A percentile compares a stretch with the other conserved stretches of the same genome.
Evolutionary conservation across 805 yeast genomes (phyloP).

Genomic region (Vanderwaltozyma verrucispora): DNA sequence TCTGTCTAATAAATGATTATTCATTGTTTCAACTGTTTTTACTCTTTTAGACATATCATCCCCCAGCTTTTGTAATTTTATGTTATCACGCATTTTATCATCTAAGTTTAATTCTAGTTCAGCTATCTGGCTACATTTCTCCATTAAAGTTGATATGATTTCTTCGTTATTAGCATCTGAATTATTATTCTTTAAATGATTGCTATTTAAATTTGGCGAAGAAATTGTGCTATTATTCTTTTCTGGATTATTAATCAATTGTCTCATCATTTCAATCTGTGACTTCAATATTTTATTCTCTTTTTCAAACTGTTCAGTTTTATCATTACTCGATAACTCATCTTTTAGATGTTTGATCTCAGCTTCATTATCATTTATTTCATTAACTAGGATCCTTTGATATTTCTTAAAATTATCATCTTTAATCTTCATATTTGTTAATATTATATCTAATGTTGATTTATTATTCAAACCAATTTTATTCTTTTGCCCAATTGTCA

Average conservation of each 20-base stretch:
- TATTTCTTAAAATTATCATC: constrained; percentile 14
- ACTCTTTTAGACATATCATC: constrained; percentile 7
- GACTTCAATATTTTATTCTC: constrained; percentile 9
- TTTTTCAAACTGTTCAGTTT: too few relatives aligned
- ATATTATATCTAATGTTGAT: constrained; percentile 37
- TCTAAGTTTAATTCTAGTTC: constrained; percentile 14
- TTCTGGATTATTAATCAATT: constrained; percentile 4
- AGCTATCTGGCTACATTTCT: constrained; percentile 17
- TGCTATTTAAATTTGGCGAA: not conserved
- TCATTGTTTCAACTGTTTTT: constrained; percentile 14
- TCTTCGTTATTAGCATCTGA: constrained; percentile 3
- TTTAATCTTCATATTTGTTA: constrained; percentile 34
- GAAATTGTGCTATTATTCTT: not conserved
- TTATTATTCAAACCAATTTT: constrained; percentile 37
- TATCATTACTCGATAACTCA: not conserved
- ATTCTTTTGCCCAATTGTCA: constrained; percentile 40
- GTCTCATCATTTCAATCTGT: constrained; percentile 8
- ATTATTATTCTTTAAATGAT: not conserved
- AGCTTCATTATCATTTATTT: constrained; percentile 3
- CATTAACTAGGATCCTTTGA: constrained; percentile 7
- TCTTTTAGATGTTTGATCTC: not conserved
- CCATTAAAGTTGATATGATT: constrained; percentile 12
- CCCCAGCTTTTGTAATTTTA: constrained; percentile 5
- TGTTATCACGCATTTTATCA: constrained; percentile 8
- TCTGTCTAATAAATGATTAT: constrained; percentile 15